phyloP scores from a whole-genome alignment of 2,329 filamentous ascomycete species.

The Neurospora crassa region DNA sequence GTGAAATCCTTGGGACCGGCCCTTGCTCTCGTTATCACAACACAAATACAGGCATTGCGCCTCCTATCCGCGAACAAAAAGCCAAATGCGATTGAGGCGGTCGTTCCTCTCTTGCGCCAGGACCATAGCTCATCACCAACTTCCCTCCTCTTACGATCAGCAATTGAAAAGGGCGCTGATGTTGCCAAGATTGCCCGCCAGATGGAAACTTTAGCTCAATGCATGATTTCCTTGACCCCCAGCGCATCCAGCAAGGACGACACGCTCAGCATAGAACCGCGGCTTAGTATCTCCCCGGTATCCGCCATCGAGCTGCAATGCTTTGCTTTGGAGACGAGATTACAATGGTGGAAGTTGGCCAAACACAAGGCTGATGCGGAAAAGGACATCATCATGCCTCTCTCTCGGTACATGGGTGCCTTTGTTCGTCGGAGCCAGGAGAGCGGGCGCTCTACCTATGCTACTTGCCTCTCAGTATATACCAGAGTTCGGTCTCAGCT shows the following conservation, averaged over 20 bases:
- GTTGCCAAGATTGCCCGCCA: conserved; percentile 52
- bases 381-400: conserved; percentile 56
- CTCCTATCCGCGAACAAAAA: conserved; percentile 53
- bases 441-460: conserved; percentile 27
- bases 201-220: conserved; percentile 56
- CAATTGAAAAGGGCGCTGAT: conserved; percentile 33
- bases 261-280: conserved; percentile 38
- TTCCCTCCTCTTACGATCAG: conserved; percentile 42
- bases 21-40: conserved; percentile 47
- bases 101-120: conserved; percentile 44
- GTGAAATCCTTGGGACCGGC: conserved; percentile 31
- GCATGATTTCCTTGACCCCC: conserved; percentile 55
- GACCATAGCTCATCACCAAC: conserved; percentile 46
- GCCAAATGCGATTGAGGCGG: conserved; percentile 47
- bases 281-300: conserved; percentile 46
- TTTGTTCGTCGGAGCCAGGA: conserved; percentile 44
- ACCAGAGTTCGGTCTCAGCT: conserved; percentile 29
- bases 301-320: conserved; percentile 53
- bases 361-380: conserved; percentile 49
- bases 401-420: conserved; percentile 52
- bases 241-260: conserved; percentile 58
- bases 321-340: conserved; percentile 49
- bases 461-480: conserved; percentile 27
- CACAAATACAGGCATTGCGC: conserved; percentile 56
- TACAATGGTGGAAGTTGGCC: conserved; percentile 57